phyloP scores from a whole-genome alignment of 805 yeast genomes.

The Cyberlindnera suaveolens region DNA sequence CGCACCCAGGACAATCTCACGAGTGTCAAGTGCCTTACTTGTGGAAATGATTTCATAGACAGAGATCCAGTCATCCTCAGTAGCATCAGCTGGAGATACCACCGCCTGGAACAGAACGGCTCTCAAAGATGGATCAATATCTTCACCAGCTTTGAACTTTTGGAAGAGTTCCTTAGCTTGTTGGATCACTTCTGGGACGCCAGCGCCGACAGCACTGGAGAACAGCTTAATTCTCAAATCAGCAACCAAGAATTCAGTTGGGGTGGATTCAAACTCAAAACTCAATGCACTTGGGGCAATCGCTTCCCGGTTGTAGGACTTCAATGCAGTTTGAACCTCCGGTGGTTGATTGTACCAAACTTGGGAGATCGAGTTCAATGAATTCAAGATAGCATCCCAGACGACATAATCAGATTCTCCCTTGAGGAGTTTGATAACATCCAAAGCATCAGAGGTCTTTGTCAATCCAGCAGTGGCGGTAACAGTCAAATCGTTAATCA shows the following conservation, averaged over 20 bases:
- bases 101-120: constrained; percentile 57
- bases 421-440: constrained; percentile 51
- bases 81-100: constrained; percentile 59
- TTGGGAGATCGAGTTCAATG: constrained; percentile 38
- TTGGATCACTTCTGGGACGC: constrained; percentile 38
- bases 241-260: constrained; percentile 53
- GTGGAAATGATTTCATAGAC: constrained; percentile 53
- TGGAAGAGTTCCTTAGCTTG: constrained; percentile 40
- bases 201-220: constrained; percentile 48
- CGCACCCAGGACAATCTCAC: constrained; percentile 57
- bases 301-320: constrained; percentile 44
- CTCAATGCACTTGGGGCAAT: constrained; percentile 46
- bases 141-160: constrained; percentile 41
- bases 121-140: constrained; percentile 64
- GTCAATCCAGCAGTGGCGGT: constrained; percentile 65
- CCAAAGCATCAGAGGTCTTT: constrained; percentile 52
- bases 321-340: constrained; percentile 38
- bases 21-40: constrained; percentile 58
- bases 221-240: constrained; percentile 61
- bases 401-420: constrained; percentile 56
- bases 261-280: constrained; percentile 52
- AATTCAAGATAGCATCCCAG: constrained; percentile 51
- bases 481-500: constrained; percentile 66
- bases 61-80: constrained; percentile 53
- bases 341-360: constrained; percentile 51